phyloP scores from a whole-genome alignment of 495 filamentous ascomycete species.

The Aspergillus nidulans region DNA sequence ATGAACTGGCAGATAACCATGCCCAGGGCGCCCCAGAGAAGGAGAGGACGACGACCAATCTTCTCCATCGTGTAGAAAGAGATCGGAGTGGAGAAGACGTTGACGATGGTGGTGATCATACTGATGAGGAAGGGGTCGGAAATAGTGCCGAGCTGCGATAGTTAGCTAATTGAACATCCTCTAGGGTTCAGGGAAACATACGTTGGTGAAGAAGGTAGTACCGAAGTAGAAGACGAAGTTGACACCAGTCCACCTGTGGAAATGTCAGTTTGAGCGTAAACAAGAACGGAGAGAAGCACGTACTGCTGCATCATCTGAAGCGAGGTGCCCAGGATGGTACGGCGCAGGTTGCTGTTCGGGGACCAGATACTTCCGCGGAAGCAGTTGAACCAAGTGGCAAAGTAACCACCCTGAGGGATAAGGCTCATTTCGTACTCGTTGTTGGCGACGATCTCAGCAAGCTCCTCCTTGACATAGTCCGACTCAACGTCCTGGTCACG shows the following conservation, averaged over 20 bases:
- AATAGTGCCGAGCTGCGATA: slow-evolving; percentile 55
- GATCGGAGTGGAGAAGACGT: slow-evolving; percentile 74
- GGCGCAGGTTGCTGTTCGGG: slow-evolving; percentile 61
- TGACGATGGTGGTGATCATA: slow-evolving; percentile 79
- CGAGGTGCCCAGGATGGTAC: slow-evolving; percentile 69
- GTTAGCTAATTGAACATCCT: background rate
- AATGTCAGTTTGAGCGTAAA: background rate
- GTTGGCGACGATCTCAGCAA: slow-evolving; percentile 73
- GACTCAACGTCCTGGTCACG: slow-evolving; percentile 51
- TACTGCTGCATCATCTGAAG: slow-evolving; percentile 79
- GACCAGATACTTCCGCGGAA: slow-evolving; percentile 61
- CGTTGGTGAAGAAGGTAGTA: slow-evolving; percentile 68
- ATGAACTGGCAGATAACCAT: slow-evolving; percentile 88
- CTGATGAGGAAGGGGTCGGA: slow-evolving; percentile 71
- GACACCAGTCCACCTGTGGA: slow-evolving; percentile 61
- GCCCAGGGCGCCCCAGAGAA: slow-evolving; percentile 71
- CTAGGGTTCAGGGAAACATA: background rate
- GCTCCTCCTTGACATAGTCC: slow-evolving; percentile 60
- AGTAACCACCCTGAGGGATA: slow-evolving; percentile 55
- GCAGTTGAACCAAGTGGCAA: slow-evolving; percentile 60
- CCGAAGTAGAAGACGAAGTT: slow-evolving; percentile 95
- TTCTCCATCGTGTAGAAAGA: slow-evolving; percentile 81
- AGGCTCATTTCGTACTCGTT: slow-evolving; percentile 63
- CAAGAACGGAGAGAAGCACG: background rate
- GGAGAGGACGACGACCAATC: slow-evolving; percentile 76